phyloP scores from a whole-genome alignment of 176 grass and related monocot species.

The Oryza coarctata region DNA sequence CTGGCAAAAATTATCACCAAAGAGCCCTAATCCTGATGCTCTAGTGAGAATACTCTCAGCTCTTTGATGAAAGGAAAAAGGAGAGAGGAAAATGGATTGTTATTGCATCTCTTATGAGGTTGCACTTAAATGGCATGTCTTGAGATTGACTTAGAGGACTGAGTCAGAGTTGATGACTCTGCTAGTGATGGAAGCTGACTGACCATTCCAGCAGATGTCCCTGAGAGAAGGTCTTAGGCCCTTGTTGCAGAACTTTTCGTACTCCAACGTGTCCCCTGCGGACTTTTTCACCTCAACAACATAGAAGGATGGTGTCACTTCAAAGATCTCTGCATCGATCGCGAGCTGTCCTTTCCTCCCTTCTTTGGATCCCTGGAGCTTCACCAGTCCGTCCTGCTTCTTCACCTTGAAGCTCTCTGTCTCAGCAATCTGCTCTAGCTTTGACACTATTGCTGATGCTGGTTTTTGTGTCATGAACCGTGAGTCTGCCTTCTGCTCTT shows the following conservation, averaged over 20 bases:
- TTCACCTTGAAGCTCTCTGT: conserved; percentile 76
- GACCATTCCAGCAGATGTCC: conserved; percentile 76
- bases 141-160: conserved; percentile 31
- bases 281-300: conserved; percentile 93
- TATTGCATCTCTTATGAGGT: conserved; percentile 29
- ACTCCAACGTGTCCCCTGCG: conserved; percentile 84
- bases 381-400: conserved; percentile 71
- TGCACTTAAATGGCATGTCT: conserved; percentile 36
- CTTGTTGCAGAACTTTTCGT: conserved; percentile 78
- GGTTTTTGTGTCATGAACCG: conserved; percentile 75
- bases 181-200: conserved; percentile 40
- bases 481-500: conserved; percentile 47
- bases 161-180: conserved; percentile 34
- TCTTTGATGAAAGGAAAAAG: conserved; percentile 22
- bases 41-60: conserved; percentile 30
- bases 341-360: conserved; percentile 81
- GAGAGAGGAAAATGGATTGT: conserved; percentile 7
- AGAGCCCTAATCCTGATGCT: conserved; percentile 41
- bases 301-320: conserved; percentile 70
- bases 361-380: conserved; percentile 66
- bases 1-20: conserved; percentile 36
- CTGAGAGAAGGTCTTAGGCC: conserved; percentile 71
- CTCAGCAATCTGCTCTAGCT: conserved; percentile 82
- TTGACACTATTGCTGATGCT: conserved; percentile 79
- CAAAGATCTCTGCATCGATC: conserved; percentile 83